These are phyloP conservation scores for Sechiopsis laciniata DNA, from an alignment of 306 rosid species.

Conservation along the genomic window DNA sequence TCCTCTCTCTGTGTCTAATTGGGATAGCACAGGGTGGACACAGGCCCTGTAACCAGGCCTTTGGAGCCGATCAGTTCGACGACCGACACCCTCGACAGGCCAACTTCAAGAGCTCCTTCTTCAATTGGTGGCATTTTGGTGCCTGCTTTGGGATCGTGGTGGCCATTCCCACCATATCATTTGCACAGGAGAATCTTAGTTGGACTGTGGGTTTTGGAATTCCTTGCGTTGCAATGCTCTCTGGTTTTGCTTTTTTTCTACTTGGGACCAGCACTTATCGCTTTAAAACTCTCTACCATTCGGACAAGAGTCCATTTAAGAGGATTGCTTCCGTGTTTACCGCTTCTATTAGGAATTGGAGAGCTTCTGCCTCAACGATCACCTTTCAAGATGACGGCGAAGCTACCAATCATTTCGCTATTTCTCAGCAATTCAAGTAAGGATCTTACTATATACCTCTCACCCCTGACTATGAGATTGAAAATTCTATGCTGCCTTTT, in stretches of 20 bases:
- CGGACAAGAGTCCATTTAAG: conserved; percentile 32
- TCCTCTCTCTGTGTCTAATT: conserved; percentile 48
- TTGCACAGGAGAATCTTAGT: conserved; percentile 45
- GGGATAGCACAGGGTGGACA: conserved; percentile 65
- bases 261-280: conserved; percentile 49
- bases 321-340: conserved; percentile 39
- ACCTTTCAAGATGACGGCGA: conserved; percentile 23
- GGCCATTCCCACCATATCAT: conserved; percentile 32
- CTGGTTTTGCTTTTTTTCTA: conserved; percentile 43
- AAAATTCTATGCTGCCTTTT: not conserved
- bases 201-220: conserved; percentile 65
- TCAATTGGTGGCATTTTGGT: conserved; percentile 79
- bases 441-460: not conserved
- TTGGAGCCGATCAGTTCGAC: conserved; percentile 76
- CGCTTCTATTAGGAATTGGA: conserved; percentile 32
- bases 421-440: conserved; percentile 41
- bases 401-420: conserved; percentile 24
- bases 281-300: conserved; percentile 19
- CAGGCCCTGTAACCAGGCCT: conserved; percentile 74
- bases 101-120: conserved; percentile 66
- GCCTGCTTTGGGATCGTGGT: conserved; percentile 31
- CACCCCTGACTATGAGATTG: not conserved
- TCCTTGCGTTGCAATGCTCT: conserved; percentile 41
- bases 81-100: conserved; percentile 43
- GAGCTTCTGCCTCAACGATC: conserved; percentile 21